Evolutionary conservation across 441 rosid genomes (phyloP).

Genomic region (Hypseocharis bilobata): DNA sequence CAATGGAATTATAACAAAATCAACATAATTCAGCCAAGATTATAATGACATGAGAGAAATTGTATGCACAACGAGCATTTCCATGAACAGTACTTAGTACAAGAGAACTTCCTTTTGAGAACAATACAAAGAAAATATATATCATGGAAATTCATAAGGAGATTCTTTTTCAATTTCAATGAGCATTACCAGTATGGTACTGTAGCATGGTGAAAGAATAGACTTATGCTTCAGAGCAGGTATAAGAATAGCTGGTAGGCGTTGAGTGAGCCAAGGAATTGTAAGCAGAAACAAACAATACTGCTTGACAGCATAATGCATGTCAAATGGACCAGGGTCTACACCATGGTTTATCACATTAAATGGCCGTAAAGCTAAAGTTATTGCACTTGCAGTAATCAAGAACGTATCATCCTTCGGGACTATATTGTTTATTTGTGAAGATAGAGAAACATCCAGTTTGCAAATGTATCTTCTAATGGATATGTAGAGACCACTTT

Average conservation of each 20-base stretch:
- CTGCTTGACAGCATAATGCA: slow-evolving; percentile 41
- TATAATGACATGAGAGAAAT: not conserved
- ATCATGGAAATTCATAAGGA: not conserved
- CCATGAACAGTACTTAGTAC: not conserved
- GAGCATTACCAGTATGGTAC: slow-evolving; percentile 60
- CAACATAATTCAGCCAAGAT: not conserved
- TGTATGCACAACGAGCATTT: not conserved
- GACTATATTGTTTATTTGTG: slow-evolving; percentile 25
- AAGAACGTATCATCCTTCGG: slow-evolving; percentile 59
- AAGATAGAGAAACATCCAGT: slow-evolving; percentile 30
- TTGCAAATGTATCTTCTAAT: slow-evolving; percentile 53
- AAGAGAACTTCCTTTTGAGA: not conserved
- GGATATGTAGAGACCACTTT: slow-evolving; percentile 62
- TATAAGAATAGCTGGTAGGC: slow-evolving; percentile 63
- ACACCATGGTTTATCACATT: slow-evolving; percentile 32
- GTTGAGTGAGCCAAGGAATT: slow-evolving; percentile 62
- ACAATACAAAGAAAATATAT: not conserved
- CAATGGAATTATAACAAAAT: not conserved
- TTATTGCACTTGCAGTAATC: slow-evolving; percentile 71
- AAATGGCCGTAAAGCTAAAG: slow-evolving; percentile 78
- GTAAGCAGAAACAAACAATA: slow-evolving; percentile 57
- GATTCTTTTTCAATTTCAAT: slow-evolving; percentile 22
- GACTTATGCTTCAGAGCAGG: slow-evolving; percentile 81
- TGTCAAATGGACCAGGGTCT: slow-evolving; percentile 23
- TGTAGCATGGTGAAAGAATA: slow-evolving; percentile 59